Conservation (phyloP, 2,329 filamentous ascomycete genomes). For the Colletotrichum sp. region DNA sequence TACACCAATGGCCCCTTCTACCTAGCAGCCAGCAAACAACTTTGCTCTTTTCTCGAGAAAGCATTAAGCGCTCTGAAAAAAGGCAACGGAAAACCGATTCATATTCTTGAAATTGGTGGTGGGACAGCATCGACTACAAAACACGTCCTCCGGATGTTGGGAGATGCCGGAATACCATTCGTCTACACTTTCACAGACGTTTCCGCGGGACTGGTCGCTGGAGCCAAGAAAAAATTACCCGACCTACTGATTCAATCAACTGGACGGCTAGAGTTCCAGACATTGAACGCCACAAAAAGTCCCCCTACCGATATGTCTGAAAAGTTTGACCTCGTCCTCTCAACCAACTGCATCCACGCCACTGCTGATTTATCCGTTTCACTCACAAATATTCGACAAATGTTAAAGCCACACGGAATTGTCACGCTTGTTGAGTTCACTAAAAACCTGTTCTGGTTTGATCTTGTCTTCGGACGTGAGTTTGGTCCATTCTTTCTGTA, state of each 20-base stretch:
- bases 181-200: slow-evolving; percentile 50
- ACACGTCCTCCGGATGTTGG: slow-evolving; percentile 31
- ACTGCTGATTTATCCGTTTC: neutral
- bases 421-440: slow-evolving; percentile 35
- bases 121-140: slow-evolving; percentile 48
- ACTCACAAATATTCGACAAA: slow-evolving; percentile 14
- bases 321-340: slow-evolving; percentile 34
- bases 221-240: slow-evolving; percentile 28
- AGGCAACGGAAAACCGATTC: neutral
- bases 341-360: slow-evolving; percentile 39
- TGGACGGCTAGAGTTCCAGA: slow-evolving; percentile 29
- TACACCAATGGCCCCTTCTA: slow-evolving; percentile 28
- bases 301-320: slow-evolving; percentile 17
- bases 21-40: neutral
- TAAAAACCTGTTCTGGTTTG: slow-evolving; percentile 28
- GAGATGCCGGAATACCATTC: slow-evolving; percentile 25
- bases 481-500: too few species aligned
- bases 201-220: slow-evolving; percentile 33
- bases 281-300: slow-evolving; percentile 33
- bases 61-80: slow-evolving; percentile 15
- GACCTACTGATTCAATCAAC: slow-evolving; percentile 10
- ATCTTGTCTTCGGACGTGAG: slow-evolving; percentile 32
- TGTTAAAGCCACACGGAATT: slow-evolving; percentile 32
- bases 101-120: slow-evolving; percentile 47
- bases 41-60: neutral